Conservation (phyloP, 2,329 filamentous ascomycete species). For the Exophiala phaeomuriformis region DNA sequence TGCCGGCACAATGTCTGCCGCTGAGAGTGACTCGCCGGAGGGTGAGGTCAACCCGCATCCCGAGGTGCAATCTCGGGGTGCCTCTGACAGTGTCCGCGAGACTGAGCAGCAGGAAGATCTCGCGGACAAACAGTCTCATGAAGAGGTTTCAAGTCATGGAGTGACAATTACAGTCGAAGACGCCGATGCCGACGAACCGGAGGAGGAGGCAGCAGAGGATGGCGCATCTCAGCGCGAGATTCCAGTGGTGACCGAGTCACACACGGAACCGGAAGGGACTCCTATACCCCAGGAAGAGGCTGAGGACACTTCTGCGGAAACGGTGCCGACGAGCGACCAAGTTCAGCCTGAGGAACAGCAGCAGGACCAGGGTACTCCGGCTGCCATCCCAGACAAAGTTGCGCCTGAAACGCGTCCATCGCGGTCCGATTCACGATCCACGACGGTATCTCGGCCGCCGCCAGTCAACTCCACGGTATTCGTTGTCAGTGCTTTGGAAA, state of each 20-base stretch:
- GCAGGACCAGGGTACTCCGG: constrained; percentile 25
- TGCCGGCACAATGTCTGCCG: constrained; percentile 25
- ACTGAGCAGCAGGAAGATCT: constrained; percentile 25
- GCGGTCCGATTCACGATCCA: constrained; percentile 56
- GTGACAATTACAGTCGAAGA: constrained; percentile 26
- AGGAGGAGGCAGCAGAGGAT: constrained; percentile 18
- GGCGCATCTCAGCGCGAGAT: constrained; percentile 23
- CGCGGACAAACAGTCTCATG: constrained; percentile 20
- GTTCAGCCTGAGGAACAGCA: constrained; percentile 18
- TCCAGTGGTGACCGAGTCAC: constrained; percentile 13
- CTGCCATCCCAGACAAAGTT: constrained; percentile 1
- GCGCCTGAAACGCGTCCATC: constrained; percentile 20
- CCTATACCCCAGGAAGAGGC: constrained; percentile 18
- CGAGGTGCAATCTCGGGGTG: constrained; percentile 5
- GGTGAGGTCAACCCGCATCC: constrained; percentile 8
- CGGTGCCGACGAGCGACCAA: constrained; percentile 6
- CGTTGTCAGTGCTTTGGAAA: constrained; percentile 85
- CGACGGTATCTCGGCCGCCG: constrained; percentile 47
- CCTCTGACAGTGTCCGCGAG: constrained; percentile 24
- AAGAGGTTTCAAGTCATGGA: constrained; percentile 11
- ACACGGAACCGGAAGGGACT: constrained; percentile 4
- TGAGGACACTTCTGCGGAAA: neutral
- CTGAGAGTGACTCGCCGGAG: constrained; percentile 17
- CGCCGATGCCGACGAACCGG: constrained; percentile 17
- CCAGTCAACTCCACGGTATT: constrained; percentile 93